These are phyloP conservation scores for Suillus discolor DNA, from an alignment of 768 basidiomycete genomes.

Conservation along the genomic window DNA sequence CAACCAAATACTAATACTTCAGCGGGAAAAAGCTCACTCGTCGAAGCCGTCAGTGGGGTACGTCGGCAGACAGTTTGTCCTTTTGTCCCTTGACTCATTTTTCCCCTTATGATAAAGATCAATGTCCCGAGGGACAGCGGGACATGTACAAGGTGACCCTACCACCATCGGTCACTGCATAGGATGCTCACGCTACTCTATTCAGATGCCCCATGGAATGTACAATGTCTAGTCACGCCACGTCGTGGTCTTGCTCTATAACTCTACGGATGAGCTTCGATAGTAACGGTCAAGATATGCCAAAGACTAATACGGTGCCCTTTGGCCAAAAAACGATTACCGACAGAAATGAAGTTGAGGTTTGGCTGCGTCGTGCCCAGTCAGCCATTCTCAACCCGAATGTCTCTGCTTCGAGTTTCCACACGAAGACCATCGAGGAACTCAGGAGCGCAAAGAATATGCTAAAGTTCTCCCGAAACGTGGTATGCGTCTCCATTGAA, in stretches of 20 bases:
- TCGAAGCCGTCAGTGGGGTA: constrained; percentile 53
- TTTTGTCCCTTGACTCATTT: background rate
- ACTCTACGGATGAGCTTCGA: constrained; percentile 46
- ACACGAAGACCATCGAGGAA: constrained; percentile 11
- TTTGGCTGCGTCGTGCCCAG: constrained; percentile 62
- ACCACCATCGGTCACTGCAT: background rate
- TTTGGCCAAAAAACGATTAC: constrained; percentile 50
- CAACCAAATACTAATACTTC: constrained; percentile 40
- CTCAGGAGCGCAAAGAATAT: constrained; percentile 16
- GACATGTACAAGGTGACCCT: constrained; percentile 39
- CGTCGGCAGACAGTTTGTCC: constrained; percentile 15
- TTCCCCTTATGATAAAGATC: constrained; percentile 19
- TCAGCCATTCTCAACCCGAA: constrained; percentile 54
- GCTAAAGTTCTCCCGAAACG: constrained; percentile 41
- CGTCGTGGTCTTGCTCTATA: constrained; percentile 41
- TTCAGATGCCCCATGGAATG: constrained; percentile 41
- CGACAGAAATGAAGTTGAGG: constrained; percentile 48
- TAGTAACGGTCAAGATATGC: constrained; percentile 25
- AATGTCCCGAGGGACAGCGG: constrained; percentile 51
- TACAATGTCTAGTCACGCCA: constrained; percentile 26
- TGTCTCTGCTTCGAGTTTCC: constrained; percentile 27
- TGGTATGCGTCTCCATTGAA: constrained; percentile 43
- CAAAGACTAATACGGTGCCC: constrained; percentile 24
- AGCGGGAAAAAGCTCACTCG: constrained; percentile 31
- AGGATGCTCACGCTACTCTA: background rate